Conservation (phyloP, 345 rosid species). For the Kernera saxatilis region DNA sequence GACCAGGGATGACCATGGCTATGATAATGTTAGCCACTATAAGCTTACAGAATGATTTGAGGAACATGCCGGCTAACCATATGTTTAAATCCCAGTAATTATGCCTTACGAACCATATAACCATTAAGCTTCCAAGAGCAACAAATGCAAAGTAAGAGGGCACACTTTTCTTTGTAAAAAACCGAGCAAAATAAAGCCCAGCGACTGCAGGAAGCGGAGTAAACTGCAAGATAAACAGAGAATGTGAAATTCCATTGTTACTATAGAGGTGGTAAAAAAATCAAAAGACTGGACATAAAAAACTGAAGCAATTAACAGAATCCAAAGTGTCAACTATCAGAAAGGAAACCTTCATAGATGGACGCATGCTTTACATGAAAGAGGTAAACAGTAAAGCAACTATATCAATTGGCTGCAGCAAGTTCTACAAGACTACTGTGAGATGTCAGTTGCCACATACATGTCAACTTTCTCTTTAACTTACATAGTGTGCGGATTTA, state of each 20-base stretch:
- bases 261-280: not conserved
- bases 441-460: constrained; percentile 7
- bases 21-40: constrained; percentile 73
- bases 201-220: constrained; percentile 81
- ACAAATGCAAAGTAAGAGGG: constrained; percentile 88
- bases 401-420: not conserved
- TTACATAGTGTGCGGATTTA: not conserved
- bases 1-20: constrained; percentile 89
- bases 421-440: constrained; percentile 3
- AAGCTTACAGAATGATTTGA: constrained; percentile 87
- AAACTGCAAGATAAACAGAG: constrained; percentile 52
- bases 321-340: constrained; percentile 2
- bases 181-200: constrained; percentile 91
- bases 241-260: constrained; percentile 1
- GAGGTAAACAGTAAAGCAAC: not conserved
- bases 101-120: constrained; percentile 83
- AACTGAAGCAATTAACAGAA: not conserved
- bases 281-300: not conserved
- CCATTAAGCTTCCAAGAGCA: constrained; percentile 92
- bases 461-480: not conserved
- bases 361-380: not conserved
- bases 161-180: constrained; percentile 83
- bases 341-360: not conserved
- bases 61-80: constrained; percentile 98
- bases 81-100: constrained; percentile 98